These are phyloP conservation scores for Cucumis sativus DNA, from an alignment of 306 rosid genomes.

Conservation along the genomic window Cucumber_9930_V3 NC_026656.2:4290501-4291000, in stretches of 20 bases:
- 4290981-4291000: background rate
- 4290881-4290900: conserved; percentile 40
- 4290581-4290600: background rate
- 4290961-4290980: background rate
- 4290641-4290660: background rate
- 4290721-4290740: conserved; percentile 7
- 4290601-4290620: background rate
- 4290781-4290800: conserved; percentile 98
- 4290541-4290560: background rate
- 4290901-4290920: conserved; percentile 7
- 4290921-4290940: background rate
- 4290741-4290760: conserved; percentile 13
- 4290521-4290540: background rate
- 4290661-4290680: background rate
- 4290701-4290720: background rate
- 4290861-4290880: conserved; percentile 81
- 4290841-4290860: conserved; percentile 60
- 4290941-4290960: background rate
- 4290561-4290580: background rate
- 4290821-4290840: conserved; percentile 83
- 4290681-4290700: background rate
- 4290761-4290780: conserved; percentile 86
- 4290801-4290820: conserved; percentile 99
- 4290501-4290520: background rate
- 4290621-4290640: background rate